These are phyloP conservation scores for Fragilariopsis cylindrus DNA, from an alignment of 108 stramenopile species.

Conservation along the genomic window DNA sequence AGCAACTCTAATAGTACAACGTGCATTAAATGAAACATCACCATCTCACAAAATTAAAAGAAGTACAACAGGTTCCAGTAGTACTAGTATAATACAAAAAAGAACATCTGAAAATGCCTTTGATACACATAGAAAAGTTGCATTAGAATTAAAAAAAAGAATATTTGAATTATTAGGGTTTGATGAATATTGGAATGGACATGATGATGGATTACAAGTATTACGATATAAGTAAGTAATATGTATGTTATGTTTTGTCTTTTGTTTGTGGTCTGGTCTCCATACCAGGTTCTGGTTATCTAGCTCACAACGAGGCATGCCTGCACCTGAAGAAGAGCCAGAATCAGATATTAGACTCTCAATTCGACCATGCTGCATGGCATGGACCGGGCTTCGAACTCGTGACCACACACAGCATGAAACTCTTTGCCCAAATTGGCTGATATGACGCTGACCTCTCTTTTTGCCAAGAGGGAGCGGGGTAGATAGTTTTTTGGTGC, in stretches of 20 bases:
- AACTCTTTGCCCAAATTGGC: too few relatives aligned
- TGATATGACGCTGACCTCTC: too few relatives aligned
- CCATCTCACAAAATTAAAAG: conserved; percentile 72
- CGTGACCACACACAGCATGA: too few relatives aligned
- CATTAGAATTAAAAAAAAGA: conserved; percentile 52
- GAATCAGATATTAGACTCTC: too few relatives aligned
- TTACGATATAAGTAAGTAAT: conserved; percentile 83
- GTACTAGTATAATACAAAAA: conserved; percentile 29
- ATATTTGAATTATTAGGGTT: conserved; percentile 65
- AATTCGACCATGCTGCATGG: too few relatives aligned
- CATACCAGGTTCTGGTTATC: too few relatives aligned
- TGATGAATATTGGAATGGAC: conserved; percentile 70
- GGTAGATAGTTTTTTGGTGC: too few relatives aligned
- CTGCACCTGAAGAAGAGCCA: too few relatives aligned
- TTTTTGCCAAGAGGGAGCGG: too few relatives aligned
- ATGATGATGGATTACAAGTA: conserved; percentile 92
- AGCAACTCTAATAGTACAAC: conserved; percentile 54
- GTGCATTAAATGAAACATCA: conserved; percentile 56
- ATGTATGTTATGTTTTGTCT: neutral
- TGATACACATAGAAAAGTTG: conserved; percentile 71
- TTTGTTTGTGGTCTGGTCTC: too few relatives aligned
- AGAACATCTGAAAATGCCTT: conserved; percentile 79
- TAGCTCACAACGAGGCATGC: too few relatives aligned
- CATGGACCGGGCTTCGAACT: too few relatives aligned
- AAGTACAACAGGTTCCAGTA: conserved; percentile 59